Conservation (phyloP, 2,329 filamentous ascomycete genomes). For the Phaeosphaeriaceae sp. region DNA sequence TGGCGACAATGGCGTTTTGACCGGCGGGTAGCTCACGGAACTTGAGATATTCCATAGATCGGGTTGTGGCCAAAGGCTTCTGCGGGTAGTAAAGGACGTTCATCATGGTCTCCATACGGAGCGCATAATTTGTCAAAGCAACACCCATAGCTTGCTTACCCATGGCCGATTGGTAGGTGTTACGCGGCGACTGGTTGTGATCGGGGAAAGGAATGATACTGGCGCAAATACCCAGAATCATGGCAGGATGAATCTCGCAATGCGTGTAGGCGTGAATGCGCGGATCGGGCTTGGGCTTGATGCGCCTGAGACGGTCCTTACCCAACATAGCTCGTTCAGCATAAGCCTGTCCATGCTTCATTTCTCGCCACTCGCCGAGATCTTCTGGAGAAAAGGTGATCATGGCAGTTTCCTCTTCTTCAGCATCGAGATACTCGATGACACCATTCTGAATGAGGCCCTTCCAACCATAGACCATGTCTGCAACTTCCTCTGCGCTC, state of each 20-base stretch:
- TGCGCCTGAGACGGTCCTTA: conserved; percentile 79
- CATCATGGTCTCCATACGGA: conserved; percentile 99
- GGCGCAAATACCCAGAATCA: conserved; percentile 97
- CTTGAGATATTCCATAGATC: conserved; percentile 98
- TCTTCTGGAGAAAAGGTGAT: conserved; percentile 99
- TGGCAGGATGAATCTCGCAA: conserved; percentile 98
- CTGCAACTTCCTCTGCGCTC: conserved; percentile 65
- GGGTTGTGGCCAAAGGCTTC: conserved; percentile 93
- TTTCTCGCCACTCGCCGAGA: conserved; percentile 67
- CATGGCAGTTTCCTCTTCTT: conserved; percentile 98
- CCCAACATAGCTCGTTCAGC: conserved; percentile 61
- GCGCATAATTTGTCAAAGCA: conserved; percentile 94
- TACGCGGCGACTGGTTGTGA: conserved; percentile 98
- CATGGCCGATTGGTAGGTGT: conserved; percentile 99
- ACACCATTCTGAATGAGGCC: conserved; percentile 83
- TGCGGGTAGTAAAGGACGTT: conserved; percentile 99
- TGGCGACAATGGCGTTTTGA: conserved; percentile 98
- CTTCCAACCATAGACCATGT: conserved; percentile 82
- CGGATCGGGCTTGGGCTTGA: conserved; percentile 87
- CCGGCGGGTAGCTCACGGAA: conserved; percentile 97
- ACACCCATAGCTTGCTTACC: conserved; percentile 99
- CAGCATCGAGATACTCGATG: conserved; percentile 95
- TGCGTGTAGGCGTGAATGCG: conserved; percentile 94
- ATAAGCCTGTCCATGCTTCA: conserved; percentile 52
- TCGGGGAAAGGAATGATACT: conserved; percentile 99